phyloP scores from a whole-genome alignment of 1,284 basidiomycete species.

The Inonotus hispidus region DNA sequence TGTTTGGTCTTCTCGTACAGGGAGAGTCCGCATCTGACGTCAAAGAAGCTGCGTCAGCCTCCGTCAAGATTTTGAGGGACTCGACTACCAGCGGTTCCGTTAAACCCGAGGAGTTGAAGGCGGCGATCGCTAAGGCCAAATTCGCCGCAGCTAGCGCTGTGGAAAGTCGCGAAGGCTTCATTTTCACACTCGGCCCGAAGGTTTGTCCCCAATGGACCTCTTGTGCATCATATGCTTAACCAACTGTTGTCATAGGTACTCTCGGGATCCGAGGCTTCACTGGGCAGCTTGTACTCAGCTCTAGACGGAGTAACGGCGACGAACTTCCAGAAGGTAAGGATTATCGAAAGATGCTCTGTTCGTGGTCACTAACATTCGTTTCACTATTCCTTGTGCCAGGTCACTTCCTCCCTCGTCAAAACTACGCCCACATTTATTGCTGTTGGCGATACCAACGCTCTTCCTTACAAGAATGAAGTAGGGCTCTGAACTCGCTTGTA shows the following conservation, averaged over 20 bases:
- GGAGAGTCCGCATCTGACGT: slow-evolving; percentile 54
- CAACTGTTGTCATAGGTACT: slow-evolving; percentile 45
- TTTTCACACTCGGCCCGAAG: slow-evolving; percentile 57
- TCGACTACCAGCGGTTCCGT: slow-evolving; percentile 40
- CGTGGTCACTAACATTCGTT: background rate
- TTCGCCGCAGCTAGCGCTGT: slow-evolving; percentile 68
- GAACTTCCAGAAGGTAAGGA: slow-evolving; percentile 57
- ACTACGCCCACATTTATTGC: slow-evolving; percentile 83
- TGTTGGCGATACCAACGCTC: slow-evolving; percentile 68
- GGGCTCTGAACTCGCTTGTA: slow-evolving; percentile 47
- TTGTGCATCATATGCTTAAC: slow-evolving; percentile 13
- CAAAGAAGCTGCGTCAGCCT: slow-evolving; percentile 59
- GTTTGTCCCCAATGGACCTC: slow-evolving; percentile 33
- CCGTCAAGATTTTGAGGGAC: slow-evolving; percentile 64
- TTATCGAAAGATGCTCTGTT: background rate
- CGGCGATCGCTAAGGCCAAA: slow-evolving; percentile 82
- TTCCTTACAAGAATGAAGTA: slow-evolving; percentile 84
- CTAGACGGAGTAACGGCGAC: slow-evolving; percentile 58
- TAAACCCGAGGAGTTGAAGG: slow-evolving; percentile 69
- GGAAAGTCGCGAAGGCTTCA: slow-evolving; percentile 69
- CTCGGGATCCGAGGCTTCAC: slow-evolving; percentile 44
- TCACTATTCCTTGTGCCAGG: slow-evolving; percentile 31
- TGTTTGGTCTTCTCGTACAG: slow-evolving; percentile 78
- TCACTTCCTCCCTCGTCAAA: slow-evolving; percentile 50
- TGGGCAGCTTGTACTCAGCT: slow-evolving; percentile 49